Percentiles rank a stretch among this genome's conserved stretches.
phyloP scores from a whole-genome alignment of 2,329 filamentous ascomycete species.

The Monilinia vaccinii-corymbosi region DNA sequence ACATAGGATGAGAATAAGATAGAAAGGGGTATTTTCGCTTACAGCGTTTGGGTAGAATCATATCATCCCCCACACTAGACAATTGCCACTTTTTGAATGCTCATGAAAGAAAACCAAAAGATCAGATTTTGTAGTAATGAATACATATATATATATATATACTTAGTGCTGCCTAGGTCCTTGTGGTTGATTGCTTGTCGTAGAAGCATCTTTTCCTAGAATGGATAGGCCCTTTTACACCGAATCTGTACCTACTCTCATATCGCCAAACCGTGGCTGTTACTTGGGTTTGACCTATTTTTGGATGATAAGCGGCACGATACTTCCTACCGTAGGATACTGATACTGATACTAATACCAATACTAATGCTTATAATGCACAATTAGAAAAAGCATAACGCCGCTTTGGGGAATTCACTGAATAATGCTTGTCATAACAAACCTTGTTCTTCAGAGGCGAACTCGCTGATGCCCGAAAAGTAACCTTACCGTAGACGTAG shows the following conservation, averaged over 20 bases:
- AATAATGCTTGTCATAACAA: background rate
- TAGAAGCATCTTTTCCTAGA: background rate
- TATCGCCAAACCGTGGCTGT: no score
- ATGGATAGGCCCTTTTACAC: no score
- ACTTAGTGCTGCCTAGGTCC: background rate
- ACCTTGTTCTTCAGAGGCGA: background rate
- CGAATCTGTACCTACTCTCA: no score
- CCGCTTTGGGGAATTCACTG: background rate
- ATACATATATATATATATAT: background rate
- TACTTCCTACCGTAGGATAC: no score
- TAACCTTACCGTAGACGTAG: no score
- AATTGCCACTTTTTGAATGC: background rate
- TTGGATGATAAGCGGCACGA: background rate
- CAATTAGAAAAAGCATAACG: background rate
- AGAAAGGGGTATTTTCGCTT: constrained; percentile 4
- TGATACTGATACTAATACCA: no score
- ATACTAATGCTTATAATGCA: no score
- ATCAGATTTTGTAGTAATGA: background rate
- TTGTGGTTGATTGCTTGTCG: constrained; percentile 2
- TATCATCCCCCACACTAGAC: background rate
- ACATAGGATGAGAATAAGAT: background rate
- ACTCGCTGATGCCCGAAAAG: background rate
- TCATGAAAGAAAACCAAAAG: background rate
- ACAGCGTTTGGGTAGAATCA: background rate
- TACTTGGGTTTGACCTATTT: background rate